phyloP scores from a whole-genome alignment of 306 rosid genomes.

The Urtica urens region DNA sequence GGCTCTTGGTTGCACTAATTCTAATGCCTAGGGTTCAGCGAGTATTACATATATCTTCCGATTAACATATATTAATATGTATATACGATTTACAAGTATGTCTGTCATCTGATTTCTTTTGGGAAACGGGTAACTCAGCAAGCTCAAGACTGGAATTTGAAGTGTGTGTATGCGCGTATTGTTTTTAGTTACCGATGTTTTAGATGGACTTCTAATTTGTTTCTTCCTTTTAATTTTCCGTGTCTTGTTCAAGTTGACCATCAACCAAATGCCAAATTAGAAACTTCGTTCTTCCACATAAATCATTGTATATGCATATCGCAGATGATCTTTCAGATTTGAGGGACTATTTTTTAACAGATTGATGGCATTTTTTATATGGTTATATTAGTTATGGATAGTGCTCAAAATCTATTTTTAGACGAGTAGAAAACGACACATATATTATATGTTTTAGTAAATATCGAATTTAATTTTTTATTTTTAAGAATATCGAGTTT shows the following conservation, averaged over 20 bases:
- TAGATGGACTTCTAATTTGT: constrained; percentile 34
- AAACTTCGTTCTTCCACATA: constrained; percentile 36
- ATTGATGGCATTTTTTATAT: too few relatives aligned
- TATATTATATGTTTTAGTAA: too few relatives aligned
- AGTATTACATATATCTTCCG: constrained; percentile 20
- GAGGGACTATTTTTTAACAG: too few relatives aligned
- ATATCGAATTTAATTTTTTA: too few relatives aligned
- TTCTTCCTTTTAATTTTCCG: constrained; percentile 18
- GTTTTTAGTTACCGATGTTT: constrained; percentile 14
- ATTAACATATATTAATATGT: constrained; percentile 17
- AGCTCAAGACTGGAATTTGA: constrained; percentile 22
- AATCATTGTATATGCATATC: too few relatives aligned
- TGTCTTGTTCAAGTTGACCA: constrained; percentile 18
- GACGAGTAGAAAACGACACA: too few relatives aligned
- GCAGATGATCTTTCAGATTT: too few relatives aligned
- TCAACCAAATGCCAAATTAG: constrained; percentile 23
- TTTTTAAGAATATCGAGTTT: too few relatives aligned
- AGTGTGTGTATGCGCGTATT: not conserved
- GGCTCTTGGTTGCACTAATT: constrained; percentile 32
- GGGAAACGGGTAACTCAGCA: constrained; percentile 15
- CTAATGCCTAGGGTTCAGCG: constrained; percentile 35
- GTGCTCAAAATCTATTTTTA: too few relatives aligned
- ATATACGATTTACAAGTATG: constrained; percentile 34
- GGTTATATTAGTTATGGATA: too few relatives aligned
- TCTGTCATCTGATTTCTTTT: constrained; percentile 56